Conservation (phyloP, 2,329 filamentous ascomycete genomes). For the Nemania abortiva region DNA sequence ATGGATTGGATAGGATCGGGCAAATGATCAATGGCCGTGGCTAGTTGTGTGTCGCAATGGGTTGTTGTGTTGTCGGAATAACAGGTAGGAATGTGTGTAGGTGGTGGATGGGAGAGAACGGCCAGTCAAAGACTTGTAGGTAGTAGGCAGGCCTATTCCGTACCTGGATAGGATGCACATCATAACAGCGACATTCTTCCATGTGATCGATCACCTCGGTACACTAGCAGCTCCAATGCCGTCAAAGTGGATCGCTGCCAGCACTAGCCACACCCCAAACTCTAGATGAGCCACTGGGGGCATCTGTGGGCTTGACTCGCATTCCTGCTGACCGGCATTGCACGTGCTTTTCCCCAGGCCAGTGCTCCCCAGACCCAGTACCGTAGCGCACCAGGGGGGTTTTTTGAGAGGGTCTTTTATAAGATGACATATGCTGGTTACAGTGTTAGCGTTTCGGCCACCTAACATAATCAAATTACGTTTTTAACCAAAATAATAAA, state of each 20-base stretch:
- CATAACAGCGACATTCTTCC: slow-evolving; percentile 24
- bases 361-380: not conserved
- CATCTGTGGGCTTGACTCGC: slow-evolving; percentile 24
- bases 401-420: too few species aligned
- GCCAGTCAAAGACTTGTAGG: slow-evolving; percentile 8
- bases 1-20: not conserved
- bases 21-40: not conserved
- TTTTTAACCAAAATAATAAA: too few species aligned
- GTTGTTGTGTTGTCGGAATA: slow-evolving; percentile 5
- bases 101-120: not conserved
- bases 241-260: slow-evolving; percentile 11
- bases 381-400: too few species aligned
- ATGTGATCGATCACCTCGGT: slow-evolving; percentile 40
- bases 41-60: slow-evolving; percentile 7
- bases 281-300: slow-evolving; percentile 2
- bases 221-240: slow-evolving; percentile 16
- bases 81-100: not conserved
- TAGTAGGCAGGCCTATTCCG: not conserved
- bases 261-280: slow-evolving; percentile 32
- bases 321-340: slow-evolving; percentile 1
- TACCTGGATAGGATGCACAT: slow-evolving; percentile 6
- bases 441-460: too few species aligned
- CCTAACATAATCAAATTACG: too few species aligned
- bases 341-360: slow-evolving; percentile 23
- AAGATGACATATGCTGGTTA: too few species aligned